Evolutionary conservation across 768 basidiomycete genomes (phyloP), one percentile per base, ranked within the genome.

Genomic region (Chalciporus piperatus): DNA sequence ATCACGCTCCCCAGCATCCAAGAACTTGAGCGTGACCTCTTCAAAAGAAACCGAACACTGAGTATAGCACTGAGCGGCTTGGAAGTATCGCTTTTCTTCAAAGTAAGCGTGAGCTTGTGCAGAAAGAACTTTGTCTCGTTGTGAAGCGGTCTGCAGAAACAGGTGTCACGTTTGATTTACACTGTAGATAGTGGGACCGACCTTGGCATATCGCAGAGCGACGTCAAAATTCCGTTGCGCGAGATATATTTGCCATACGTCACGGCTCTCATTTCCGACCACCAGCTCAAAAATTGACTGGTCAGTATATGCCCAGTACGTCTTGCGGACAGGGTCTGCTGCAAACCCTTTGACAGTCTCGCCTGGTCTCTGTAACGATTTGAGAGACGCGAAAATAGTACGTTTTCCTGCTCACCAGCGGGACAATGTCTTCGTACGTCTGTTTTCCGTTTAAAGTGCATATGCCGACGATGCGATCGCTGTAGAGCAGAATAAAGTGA

Each of bases 251-350:
- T 84, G 84, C 97, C 97, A 99, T 8, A 99, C 85, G 64, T 98
- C 91, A 11, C 95, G 81, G 62, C 90, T 89, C 72, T 99, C 97
- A 59, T 95, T 92, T 8, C 77, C 77, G 11, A 91, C 78, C 6
- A 87, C 82, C 22, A 99, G 71, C 62, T 99, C 97, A 60, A 90
- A 94, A 17, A 99, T 77, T 0, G 91, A 88, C 54, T 85, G 83
- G 57, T 91, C 85, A 0, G 95, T 95, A 64, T 87, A 95, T 2
- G 94, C 81, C 97, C 97, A 99, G 60, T 87, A 95, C 13, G 96
- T 98, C 68, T 83, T 85, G 9, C 88, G 82, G 4, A 91, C 84
- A 16, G 88, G 89, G 69, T 99, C 97, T 9, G 88, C 80, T 6
- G 87, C 81, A 28, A 98, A 72, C 0, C 87, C 91, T 25, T 81